phyloP scores from a whole-genome alignment of 2,329 filamentous ascomycete species.

The Diaporthe batatas region DNA sequence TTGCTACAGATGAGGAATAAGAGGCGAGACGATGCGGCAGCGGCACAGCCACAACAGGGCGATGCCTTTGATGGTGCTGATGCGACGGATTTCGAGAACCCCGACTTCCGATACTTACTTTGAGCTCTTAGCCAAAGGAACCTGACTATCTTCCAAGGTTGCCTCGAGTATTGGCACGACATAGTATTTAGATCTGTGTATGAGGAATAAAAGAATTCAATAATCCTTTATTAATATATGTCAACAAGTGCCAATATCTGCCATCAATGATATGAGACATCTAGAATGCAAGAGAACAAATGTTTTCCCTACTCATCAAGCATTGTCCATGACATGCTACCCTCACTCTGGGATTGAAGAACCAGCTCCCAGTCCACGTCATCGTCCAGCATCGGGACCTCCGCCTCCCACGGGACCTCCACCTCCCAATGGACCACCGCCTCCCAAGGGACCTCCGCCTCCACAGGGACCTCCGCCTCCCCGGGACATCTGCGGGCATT shows the following conservation, averaged over 20 bases:
- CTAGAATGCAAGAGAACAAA: neutral
- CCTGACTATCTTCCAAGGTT: neutral
- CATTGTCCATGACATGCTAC: neutral
- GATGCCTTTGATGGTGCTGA: slow-evolving; percentile 48
- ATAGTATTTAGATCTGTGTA: neutral
- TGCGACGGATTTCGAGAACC: slow-evolving; percentile 56
- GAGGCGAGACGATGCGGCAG: slow-evolving; percentile 52
- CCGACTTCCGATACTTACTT: slow-evolving; percentile 49
- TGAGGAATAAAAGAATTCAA: too few relatives aligned
- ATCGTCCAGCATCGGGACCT: neutral
- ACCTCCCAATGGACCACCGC: too few relatives aligned
- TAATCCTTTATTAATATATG: neutral
- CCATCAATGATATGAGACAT: neutral
- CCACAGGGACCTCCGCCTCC: too few relatives aligned
- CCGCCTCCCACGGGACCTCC: neutral
- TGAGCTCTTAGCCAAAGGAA: slow-evolving; percentile 37
- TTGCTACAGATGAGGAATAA: slow-evolving; percentile 55
- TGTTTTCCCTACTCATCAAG: neutral
- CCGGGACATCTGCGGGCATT: neutral
- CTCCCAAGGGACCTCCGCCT: too few relatives aligned
- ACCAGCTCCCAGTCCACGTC: slow-evolving; percentile 5
- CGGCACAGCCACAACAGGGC: slow-evolving; percentile 42
- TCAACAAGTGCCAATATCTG: neutral
- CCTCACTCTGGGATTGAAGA: neutral
- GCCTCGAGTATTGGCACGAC: neutral